These are phyloP conservation scores for Boletus bicolor DNA, from an alignment of 768 basidiomycete genomes.

Conservation along the genomic window DNA sequence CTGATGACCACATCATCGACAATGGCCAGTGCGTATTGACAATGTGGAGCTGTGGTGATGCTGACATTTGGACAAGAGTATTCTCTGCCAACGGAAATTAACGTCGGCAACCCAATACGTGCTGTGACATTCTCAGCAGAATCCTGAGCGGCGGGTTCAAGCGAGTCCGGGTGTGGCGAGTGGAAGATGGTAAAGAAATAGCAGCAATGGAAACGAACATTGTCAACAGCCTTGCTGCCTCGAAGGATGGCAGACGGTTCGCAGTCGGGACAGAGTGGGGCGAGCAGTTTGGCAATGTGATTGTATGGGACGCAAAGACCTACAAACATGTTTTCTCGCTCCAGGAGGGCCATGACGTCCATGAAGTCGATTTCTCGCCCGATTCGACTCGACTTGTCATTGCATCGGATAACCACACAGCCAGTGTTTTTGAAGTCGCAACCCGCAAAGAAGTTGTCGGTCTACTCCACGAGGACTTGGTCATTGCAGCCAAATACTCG, in stretches of 20 bases:
- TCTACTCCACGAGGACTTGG: too few species aligned
- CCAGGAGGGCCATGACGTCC: neutral
- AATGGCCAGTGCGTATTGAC: too few species aligned
- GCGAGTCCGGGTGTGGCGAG: too few species aligned
- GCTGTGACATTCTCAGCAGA: too few species aligned
- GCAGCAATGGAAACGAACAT: neutral
- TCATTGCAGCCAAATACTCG: slow-evolving; percentile 1
- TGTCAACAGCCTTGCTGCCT: too few species aligned
- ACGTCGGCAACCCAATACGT: neutral
- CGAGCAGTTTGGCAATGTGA: neutral
- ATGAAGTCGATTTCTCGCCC: slow-evolving; percentile 1
- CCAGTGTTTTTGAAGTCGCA: neutral
- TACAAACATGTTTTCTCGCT: neutral
- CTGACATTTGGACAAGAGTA: too few species aligned
- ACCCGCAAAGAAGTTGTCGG: too few species aligned
- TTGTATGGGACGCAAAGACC: neutral
- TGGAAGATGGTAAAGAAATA: neutral
- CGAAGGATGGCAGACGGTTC: neutral
- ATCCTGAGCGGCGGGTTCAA: too few species aligned
- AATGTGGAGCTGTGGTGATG: too few species aligned
- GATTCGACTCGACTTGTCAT: neutral
- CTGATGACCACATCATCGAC: too few species aligned
- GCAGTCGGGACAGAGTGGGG: neutral
- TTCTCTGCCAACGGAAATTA: neutral
- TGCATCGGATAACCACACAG: neutral